Conservation (phyloP, 2,329 filamentous ascomycete genomes). For the Penicillium janthinellum region DNA sequence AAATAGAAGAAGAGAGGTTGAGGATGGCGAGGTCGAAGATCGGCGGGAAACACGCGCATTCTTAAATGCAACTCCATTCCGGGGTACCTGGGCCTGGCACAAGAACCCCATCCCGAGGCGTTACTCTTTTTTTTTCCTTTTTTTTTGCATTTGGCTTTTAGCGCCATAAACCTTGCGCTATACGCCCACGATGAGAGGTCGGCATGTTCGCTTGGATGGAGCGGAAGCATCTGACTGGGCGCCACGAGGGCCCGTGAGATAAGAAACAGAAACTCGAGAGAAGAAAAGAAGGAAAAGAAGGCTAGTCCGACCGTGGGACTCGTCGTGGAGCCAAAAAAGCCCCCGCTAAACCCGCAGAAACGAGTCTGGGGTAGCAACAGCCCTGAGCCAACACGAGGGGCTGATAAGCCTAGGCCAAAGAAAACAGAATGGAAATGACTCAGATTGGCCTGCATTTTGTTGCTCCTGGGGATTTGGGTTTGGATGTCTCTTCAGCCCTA, state of each 20-base stretch:
- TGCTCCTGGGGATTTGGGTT: too few relatives aligned
- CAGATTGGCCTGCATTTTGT: neutral
- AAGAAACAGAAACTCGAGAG: constrained; percentile 2
- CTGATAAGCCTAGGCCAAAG: neutral
- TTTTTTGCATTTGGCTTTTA: neutral
- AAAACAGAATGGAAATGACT: neutral
- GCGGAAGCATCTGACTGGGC: neutral
- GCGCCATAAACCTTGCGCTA: neutral
- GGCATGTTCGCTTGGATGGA: neutral
- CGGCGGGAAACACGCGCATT: constrained; percentile 5
- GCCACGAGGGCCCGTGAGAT: constrained; percentile 12
- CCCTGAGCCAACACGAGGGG: neutral
- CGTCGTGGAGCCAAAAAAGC: neutral
- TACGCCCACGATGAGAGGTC: neutral
- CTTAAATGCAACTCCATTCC: constrained; percentile 4
- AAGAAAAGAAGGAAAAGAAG: neutral
- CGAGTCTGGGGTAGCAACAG: neutral
- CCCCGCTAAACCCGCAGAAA: neutral
- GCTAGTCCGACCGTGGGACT: neutral
- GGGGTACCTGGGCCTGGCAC: neutral
- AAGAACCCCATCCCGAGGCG: neutral
- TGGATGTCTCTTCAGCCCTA: neutral
- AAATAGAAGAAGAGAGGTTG: neutral
- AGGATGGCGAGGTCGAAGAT: neutral
- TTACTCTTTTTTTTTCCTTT: neutral